Conservation (phyloP, 1,139 yeast species). For the Pichia sp. region DNA sequence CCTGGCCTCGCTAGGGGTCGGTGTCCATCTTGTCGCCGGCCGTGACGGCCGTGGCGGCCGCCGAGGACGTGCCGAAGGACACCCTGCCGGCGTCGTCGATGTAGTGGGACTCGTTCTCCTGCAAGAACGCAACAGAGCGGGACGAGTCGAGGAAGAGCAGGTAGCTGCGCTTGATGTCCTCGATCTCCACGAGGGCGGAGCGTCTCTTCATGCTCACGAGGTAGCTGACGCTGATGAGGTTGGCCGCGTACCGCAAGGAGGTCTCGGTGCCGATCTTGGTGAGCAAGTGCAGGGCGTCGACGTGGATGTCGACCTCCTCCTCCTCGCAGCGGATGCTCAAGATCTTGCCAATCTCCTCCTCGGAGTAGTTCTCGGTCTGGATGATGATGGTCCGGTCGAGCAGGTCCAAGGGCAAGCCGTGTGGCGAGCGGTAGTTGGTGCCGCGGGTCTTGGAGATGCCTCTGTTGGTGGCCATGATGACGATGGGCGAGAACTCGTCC, state of each 20-base stretch:
- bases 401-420: constrained; percentile 91
- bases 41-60: not conserved
- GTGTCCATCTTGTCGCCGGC: constrained; percentile 10
- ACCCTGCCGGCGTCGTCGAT: constrained; percentile 72
- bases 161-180: constrained; percentile 85
- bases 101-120: constrained; percentile 62
- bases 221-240: constrained; percentile 83
- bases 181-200: constrained; percentile 63
- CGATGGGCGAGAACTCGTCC: constrained; percentile 95
- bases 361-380: constrained; percentile 71
- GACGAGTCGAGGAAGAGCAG: constrained; percentile 81
- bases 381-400: constrained; percentile 92
- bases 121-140: constrained; percentile 77
- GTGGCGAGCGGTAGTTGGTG: constrained; percentile 90
- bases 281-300: constrained; percentile 82
- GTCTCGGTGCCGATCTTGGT: constrained; percentile 94
- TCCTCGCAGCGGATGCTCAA: constrained; percentile 90
- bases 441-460: constrained; percentile 93
- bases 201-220: constrained; percentile 83
- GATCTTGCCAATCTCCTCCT: constrained; percentile 82
- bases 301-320: constrained; percentile 83
- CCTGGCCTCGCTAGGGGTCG: constrained; percentile 2
- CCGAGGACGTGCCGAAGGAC: constrained; percentile 21
- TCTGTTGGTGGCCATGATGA: constrained; percentile 97
- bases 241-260: constrained; percentile 87